Evolutionary conservation across 2,329 filamentous ascomycete genomes (phyloP).

Genomic region (Trichoderma guizhouense): DNA sequence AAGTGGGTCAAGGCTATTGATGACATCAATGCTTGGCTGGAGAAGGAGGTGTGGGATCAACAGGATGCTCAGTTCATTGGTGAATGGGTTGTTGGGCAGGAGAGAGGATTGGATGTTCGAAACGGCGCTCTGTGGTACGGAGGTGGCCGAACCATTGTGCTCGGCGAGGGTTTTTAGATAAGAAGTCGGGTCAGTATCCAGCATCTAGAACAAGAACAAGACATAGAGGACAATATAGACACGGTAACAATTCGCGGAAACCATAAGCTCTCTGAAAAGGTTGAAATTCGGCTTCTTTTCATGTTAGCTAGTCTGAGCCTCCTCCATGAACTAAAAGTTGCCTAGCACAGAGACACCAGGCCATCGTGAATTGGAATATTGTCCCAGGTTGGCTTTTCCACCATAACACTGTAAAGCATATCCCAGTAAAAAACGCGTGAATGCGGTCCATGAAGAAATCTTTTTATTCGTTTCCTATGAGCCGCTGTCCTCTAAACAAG

Average conservation of each 20-base stretch:
- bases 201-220: background rate
- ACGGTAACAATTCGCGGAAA: background rate
- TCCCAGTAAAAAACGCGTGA: constrained; percentile 13
- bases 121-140: constrained; percentile 84
- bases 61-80: constrained; percentile 46
- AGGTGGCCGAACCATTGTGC: constrained; percentile 66
- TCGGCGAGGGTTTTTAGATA: constrained; percentile 58
- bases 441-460: constrained; percentile 14
- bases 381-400: background rate
- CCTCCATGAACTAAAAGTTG: background rate
- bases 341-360: constrained; percentile 10
- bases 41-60: constrained; percentile 65
- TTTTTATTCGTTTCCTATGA: constrained; percentile 45
- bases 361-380: constrained; percentile 1
- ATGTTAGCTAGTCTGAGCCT: constrained; percentile 7
- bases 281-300: background rate
- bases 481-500: constrained; percentile 40
- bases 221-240: background rate
- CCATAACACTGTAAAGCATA: constrained; percentile 2
- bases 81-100: constrained; percentile 86
- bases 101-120: constrained; percentile 73
- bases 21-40: constrained; percentile 71
- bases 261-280: background rate
- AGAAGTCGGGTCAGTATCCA: background rate
- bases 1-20: constrained; percentile 70